Evolutionary conservation across 1,139 yeast species (phyloP).

Genomic region (Nakaseomyces bracarensis): DNA sequence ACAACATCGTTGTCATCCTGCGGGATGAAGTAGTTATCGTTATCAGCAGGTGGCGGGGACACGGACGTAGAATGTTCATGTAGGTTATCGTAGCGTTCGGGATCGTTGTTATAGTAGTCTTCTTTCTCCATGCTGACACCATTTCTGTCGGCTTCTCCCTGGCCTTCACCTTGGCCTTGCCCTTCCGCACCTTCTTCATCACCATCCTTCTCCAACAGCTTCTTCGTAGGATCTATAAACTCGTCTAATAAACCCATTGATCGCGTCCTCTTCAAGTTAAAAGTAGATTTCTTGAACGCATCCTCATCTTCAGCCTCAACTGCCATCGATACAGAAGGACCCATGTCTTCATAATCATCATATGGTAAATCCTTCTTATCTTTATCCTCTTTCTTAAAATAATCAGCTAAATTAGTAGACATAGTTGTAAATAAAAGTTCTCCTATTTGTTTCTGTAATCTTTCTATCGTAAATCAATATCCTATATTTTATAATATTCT

Average conservation of each 20-base stretch:
- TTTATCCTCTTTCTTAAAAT: slow-evolving; percentile 7
- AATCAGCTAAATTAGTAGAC: slow-evolving; percentile 8
- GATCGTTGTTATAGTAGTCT: slow-evolving; percentile 16
- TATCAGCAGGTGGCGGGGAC: slow-evolving; percentile 35
- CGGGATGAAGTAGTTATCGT: slow-evolving; percentile 38
- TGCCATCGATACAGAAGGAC: slow-evolving; percentile 37
- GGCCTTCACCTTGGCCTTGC: slow-evolving; percentile 8
- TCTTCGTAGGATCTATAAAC: slow-evolving; percentile 42
- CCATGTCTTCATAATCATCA: slow-evolving; percentile 30
- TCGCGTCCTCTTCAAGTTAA: slow-evolving; percentile 72
- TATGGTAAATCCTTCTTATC: slow-evolving; percentile 6
- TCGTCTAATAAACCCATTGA: slow-evolving; percentile 77
- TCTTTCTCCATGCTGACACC: slow-evolving; percentile 17
- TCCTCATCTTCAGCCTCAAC: slow-evolving; percentile 66
- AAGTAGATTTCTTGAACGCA: slow-evolving; percentile 64
- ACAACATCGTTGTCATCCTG: slow-evolving; percentile 82
- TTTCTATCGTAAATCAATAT: no score
- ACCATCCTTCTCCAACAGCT: slow-evolving; percentile 25
- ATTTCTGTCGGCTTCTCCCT: no score
- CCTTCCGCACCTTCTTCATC: slow-evolving; percentile 8
- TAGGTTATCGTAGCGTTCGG: slow-evolving; percentile 7
- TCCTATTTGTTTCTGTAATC: background rate
- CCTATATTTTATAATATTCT: no score
- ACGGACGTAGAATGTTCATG: slow-evolving; percentile 19
- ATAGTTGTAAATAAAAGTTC: background rate